These are phyloP conservation scores for Rhodotorula mucilaginosa DNA, from an alignment of 1,284 basidiomycete species.

Conservation along the genomic window DNA sequence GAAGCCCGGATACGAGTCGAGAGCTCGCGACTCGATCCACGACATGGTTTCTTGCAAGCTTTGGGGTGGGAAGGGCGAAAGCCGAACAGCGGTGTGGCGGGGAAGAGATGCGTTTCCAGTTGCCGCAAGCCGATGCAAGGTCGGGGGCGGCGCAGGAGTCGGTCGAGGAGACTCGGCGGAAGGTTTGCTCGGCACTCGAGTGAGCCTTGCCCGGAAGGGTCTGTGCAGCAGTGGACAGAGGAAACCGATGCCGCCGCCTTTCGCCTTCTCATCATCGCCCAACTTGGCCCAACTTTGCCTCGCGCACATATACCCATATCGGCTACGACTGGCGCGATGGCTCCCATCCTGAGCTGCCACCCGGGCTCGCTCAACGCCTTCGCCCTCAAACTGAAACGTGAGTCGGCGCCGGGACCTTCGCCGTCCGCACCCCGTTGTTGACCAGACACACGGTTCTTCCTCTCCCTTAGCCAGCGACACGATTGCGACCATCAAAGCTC, in stretches of 20 bases:
- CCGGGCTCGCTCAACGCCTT: constrained; percentile 43
- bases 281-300: too few relatives aligned
- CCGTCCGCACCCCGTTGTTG: not conserved
- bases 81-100: too few relatives aligned
- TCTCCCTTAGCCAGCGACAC: constrained; percentile 24
- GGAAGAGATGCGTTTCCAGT: not conserved
- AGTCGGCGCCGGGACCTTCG: not conserved
- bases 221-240: too few relatives aligned
- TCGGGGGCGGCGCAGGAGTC: too few relatives aligned
- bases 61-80: too few relatives aligned
- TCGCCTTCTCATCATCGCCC: too few relatives aligned
- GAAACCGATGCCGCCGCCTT: too few relatives aligned
- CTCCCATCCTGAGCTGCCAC: constrained; percentile 38
- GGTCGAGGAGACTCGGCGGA: too few relatives aligned
- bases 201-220: too few relatives aligned
- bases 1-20: constrained; percentile 13
- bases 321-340: not conserved
- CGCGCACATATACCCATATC: not conserved
- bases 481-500: constrained; percentile 30
- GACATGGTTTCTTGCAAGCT: constrained; percentile 11
- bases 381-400: constrained; percentile 42
- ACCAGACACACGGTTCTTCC: not conserved
- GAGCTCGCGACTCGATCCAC: constrained; percentile 20
- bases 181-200: too few relatives aligned
- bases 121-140: too few relatives aligned